Evolutionary conservation across 2,329 filamentous ascomycete species (phyloP).

Genomic region (Parafenestella ontariensis): DNA sequence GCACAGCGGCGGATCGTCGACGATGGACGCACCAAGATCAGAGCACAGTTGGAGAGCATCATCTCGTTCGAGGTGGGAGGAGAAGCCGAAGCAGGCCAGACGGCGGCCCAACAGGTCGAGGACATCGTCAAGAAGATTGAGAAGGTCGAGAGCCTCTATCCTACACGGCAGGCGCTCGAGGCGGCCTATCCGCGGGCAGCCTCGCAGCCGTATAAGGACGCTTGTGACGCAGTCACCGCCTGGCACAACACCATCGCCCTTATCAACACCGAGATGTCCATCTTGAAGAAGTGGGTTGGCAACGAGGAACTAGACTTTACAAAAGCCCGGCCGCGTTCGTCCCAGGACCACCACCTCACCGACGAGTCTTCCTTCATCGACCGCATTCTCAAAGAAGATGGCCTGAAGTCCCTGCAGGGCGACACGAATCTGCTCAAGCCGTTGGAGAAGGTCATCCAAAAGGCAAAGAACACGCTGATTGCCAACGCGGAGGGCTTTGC

Average conservation of each 20-base stretch:
- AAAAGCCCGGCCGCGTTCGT: slow-evolving; percentile 73
- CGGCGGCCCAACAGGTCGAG: slow-evolving; percentile 84
- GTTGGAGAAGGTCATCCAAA: slow-evolving; percentile 85
- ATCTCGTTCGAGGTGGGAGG: slow-evolving; percentile 94
- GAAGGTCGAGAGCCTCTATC: slow-evolving; percentile 83
- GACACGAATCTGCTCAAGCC: slow-evolving; percentile 82
- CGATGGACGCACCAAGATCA: slow-evolving; percentile 76
- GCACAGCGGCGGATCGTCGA: slow-evolving; percentile 89
- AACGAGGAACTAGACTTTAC: slow-evolving; percentile 94
- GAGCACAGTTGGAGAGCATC: slow-evolving; percentile 82
- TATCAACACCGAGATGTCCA: slow-evolving; percentile 92
- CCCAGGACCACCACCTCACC: slow-evolving; percentile 73
- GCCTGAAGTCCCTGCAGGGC: slow-evolving; percentile 87
- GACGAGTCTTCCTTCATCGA: slow-evolving; percentile 96
- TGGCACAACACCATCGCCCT: slow-evolving; percentile 98
- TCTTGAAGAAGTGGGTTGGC: slow-evolving; percentile 94
- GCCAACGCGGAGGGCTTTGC: slow-evolving; percentile 83
- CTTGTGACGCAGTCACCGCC: slow-evolving; percentile 86
- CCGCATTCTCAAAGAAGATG: slow-evolving; percentile 93
- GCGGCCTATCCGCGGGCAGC: slow-evolving; percentile 76
- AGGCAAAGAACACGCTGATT: slow-evolving; percentile 91
- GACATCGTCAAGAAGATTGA: slow-evolving; percentile 92
- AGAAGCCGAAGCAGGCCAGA: slow-evolving; percentile 87
- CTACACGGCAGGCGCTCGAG: slow-evolving; percentile 77
- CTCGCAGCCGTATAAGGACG: slow-evolving; percentile 78